These are phyloP conservation scores for Argentina anserina DNA, from an alignment of 306 rosid genomes.

Conservation along the genomic window DNA sequence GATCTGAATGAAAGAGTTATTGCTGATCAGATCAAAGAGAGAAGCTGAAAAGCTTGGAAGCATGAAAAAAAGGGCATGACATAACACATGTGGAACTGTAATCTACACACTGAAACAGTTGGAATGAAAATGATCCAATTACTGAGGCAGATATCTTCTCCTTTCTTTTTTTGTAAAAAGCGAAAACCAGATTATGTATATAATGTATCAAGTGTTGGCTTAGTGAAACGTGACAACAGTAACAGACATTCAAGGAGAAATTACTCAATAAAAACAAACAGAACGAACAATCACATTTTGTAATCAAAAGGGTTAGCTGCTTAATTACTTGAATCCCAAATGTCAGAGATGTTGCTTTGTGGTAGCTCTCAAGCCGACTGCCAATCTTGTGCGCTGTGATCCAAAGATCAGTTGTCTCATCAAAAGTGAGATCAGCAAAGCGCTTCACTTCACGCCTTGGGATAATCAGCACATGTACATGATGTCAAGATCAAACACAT, in stretches of 20 bases:
- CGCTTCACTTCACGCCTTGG: constrained; percentile 93
- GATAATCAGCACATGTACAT: constrained; percentile 78
- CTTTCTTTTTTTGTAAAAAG: not conserved
- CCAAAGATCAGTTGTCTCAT: constrained; percentile 88
- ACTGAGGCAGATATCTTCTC: not conserved
- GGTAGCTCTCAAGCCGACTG: constrained; percentile 62
- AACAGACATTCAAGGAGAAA: not conserved
- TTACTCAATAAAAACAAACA: not conserved
- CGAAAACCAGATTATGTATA: not conserved
- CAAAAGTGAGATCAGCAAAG: constrained; percentile 70
- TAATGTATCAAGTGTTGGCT: not conserved
- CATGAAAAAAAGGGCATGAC: not conserved
- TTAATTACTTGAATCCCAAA: constrained; percentile 62
- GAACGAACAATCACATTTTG: not conserved
- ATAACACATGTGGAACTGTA: not conserved
- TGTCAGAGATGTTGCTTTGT: constrained; percentile 79
- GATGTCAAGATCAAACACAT: constrained; percentile 54
- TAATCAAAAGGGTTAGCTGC: too few species aligned
- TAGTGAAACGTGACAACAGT: constrained; percentile 7
- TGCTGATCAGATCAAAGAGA: constrained; percentile 2
- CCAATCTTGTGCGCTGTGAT: constrained; percentile 84
- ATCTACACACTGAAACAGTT: not conserved
- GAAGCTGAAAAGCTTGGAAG: not conserved
- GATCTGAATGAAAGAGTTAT: not conserved
- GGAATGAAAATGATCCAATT: not conserved